phyloP scores from a whole-genome alignment of 345 rosid species.

The Acer negundo region DNA sequence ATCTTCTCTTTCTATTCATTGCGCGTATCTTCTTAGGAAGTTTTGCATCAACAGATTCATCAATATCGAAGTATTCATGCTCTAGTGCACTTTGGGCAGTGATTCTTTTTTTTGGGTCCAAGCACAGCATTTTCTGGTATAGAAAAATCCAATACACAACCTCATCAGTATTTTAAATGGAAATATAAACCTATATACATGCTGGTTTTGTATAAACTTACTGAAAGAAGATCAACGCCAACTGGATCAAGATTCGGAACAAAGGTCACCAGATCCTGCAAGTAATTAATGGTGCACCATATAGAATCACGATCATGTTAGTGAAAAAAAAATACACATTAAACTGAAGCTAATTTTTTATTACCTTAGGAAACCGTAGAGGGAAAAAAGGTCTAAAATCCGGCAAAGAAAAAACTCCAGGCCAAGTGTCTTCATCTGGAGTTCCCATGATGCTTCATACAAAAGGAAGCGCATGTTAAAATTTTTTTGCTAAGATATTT shows the following conservation, averaged over 20 bases:
- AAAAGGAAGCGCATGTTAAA: neutral
- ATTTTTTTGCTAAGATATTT: too few relatives aligned
- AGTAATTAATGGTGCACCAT: neutral
- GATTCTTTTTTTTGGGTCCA: neutral
- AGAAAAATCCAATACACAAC: too few relatives aligned
- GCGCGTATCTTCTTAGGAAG: too few relatives aligned
- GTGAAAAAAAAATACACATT: too few relatives aligned
- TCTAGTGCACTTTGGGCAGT: neutral
- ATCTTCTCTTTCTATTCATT: too few relatives aligned
- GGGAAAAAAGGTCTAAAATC: neutral
- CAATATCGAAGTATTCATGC: neutral
- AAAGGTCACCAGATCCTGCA: neutral
- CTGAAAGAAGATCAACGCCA: conserved; percentile 8
- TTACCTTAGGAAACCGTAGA: neutral
- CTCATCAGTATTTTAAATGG: neutral
- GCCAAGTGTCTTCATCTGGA: neutral
- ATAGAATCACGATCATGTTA: neutral
- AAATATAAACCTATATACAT: neutral
- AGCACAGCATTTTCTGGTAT: neutral
- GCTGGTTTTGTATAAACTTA: neutral
- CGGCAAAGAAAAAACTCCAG: neutral
- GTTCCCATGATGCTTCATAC: neutral
- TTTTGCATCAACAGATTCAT: neutral
- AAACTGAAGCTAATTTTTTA: too few relatives aligned
- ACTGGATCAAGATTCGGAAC: neutral